phyloP scores from a whole-genome alignment of 179 eudicot species.

The Beta macrorhiza region DNA sequence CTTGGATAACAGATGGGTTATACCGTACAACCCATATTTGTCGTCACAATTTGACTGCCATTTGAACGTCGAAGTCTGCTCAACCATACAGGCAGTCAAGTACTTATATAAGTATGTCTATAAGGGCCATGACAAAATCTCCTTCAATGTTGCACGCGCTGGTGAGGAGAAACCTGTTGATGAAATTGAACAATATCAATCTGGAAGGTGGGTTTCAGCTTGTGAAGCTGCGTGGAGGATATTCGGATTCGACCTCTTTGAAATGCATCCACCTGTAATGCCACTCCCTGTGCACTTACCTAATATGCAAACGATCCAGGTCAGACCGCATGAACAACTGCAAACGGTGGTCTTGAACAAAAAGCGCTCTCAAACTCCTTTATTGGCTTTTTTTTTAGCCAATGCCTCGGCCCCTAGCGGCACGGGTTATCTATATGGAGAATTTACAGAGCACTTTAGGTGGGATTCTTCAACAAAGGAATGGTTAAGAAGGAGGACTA shows the following conservation, averaged over 20 bases:
- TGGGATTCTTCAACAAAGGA: not conserved
- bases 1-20: too few relatives aligned
- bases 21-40: too few relatives aligned
- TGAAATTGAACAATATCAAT: not conserved
- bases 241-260: not conserved
- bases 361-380: not conserved
- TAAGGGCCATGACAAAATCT: not conserved
- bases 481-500: not conserved
- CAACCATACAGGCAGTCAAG: too few relatives aligned
- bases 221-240: not conserved
- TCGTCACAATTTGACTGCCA: too few relatives aligned
- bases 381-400: not conserved
- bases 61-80: too few relatives aligned
- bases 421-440: not conserved
- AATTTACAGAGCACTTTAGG: not conserved
- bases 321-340: not conserved
- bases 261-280: slow-evolving; percentile 4
- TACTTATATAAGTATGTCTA: too few relatives aligned
- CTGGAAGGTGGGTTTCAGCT: not conserved
- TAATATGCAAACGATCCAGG: not conserved
- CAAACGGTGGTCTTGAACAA: not conserved
- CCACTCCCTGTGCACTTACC: not conserved
- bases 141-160: not conserved
- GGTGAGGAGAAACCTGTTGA: not conserved
- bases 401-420: not conserved